These are phyloP conservation scores for Cicer cuneatum DNA, from an alignment of 306 rosid genomes.

Conservation along the genomic window DNA sequence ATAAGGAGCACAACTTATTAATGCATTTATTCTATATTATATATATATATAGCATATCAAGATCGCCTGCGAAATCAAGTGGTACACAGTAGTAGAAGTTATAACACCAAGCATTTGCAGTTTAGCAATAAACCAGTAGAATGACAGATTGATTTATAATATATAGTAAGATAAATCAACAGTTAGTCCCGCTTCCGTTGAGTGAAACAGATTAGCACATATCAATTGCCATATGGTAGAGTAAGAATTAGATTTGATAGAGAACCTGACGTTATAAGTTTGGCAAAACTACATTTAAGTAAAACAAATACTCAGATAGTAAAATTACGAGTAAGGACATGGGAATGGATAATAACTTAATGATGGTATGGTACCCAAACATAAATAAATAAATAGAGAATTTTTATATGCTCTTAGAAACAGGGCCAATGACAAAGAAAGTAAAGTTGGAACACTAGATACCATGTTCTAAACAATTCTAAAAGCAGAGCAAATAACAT, in stretches of 20 bases:
- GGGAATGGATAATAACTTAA: conserved; percentile 1
- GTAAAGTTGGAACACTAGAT: conserved; percentile 18
- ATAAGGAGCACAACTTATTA: neutral
- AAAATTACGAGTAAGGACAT: neutral
- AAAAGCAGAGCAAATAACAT: neutral
- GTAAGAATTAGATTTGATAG: conserved; percentile 26
- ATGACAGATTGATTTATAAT: conserved; percentile 21
- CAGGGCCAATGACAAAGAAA: conserved; percentile 32
- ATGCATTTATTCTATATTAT: neutral
- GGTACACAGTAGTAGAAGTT: conserved; percentile 1
- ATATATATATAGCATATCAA: neutral
- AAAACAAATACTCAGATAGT: neutral
- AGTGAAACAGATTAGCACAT: conserved; percentile 16
- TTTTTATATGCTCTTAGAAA: conserved; percentile 4
- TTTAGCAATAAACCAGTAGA: neutral
- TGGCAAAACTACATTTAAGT: conserved; percentile 9
- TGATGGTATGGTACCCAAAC: conserved; percentile 6
- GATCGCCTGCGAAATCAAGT: conserved; percentile 17
- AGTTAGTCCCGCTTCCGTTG: neutral
- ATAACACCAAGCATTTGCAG: conserved; percentile 13
- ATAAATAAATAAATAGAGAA: neutral
- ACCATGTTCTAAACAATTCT: conserved; percentile 22
- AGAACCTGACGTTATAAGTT: conserved; percentile 22
- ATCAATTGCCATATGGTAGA: conserved; percentile 22
- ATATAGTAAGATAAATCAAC: conserved; percentile 30